These are phyloP conservation scores for Fusarium circinatum DNA, from an alignment of 2,329 filamentous ascomycete genomes.

Conservation along the genomic window DNA sequence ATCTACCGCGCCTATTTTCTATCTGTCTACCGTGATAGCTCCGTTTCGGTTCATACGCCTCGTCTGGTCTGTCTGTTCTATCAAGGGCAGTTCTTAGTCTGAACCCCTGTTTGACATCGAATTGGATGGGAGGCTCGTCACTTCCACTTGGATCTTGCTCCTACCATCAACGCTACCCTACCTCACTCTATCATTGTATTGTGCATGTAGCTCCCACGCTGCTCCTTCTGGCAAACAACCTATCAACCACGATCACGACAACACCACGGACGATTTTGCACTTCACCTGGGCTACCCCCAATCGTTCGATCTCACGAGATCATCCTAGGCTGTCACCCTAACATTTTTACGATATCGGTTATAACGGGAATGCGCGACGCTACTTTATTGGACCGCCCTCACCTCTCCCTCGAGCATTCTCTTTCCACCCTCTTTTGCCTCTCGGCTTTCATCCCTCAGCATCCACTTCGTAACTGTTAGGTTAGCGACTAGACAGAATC, in stretches of 20 bases:
- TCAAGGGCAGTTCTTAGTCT: not conserved
- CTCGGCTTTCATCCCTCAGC: slow-evolving; percentile 5
- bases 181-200: slow-evolving; percentile 5
- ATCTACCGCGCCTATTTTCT: not conserved
- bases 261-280: not conserved
- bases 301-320: not conserved
- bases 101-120: slow-evolving; percentile 23
- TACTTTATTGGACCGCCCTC: slow-evolving; percentile 21
- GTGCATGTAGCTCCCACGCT: not conserved
- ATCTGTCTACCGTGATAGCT: slow-evolving; percentile 12
- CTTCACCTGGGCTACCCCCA: not conserved
- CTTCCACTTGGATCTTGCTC: not conserved
- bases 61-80: not conserved
- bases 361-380: slow-evolving; percentile 38
- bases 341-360: not conserved
- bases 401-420: slow-evolving; percentile 16
- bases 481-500: slow-evolving; percentile 27
- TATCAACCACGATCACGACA: slow-evolving; percentile 8
- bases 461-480: slow-evolving; percentile 26
- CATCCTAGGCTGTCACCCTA: not conserved
- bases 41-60: slow-evolving; percentile 4
- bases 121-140: slow-evolving; percentile 3
- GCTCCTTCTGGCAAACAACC: slow-evolving; percentile 4
- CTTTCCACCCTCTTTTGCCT: slow-evolving; percentile 8
- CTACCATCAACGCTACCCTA: not conserved